Conservation (phyloP, 2,329 filamentous ascomycete species). For the Penicillium sp. region DNA sequence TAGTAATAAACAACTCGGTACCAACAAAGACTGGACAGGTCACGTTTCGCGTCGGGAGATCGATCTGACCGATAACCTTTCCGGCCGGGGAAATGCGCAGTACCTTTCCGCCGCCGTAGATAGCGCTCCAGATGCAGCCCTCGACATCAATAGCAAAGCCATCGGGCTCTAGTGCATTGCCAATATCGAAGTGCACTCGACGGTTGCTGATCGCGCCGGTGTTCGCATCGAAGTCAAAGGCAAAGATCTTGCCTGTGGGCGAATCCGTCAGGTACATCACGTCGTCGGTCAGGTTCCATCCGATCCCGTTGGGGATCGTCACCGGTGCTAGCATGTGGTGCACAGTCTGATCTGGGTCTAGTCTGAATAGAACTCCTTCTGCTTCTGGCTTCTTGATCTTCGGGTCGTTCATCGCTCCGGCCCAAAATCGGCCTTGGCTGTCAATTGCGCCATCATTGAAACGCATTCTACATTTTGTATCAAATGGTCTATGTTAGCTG, state of each 20-base stretch:
- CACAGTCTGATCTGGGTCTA: conserved; percentile 54
- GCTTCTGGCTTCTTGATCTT: conserved; percentile 46
- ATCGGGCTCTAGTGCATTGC: conserved; percentile 60
- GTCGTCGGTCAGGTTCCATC: conserved; percentile 64
- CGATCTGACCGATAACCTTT: conserved; percentile 63
- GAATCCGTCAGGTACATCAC: conserved; percentile 80
- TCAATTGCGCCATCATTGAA: conserved; percentile 78
- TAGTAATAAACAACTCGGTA: conserved; percentile 67
- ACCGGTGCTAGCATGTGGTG: conserved; percentile 55
- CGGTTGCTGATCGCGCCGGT: conserved; percentile 59
- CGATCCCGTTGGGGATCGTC: conserved; percentile 74
- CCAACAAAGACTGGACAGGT: conserved; percentile 76
- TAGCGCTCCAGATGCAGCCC: conserved; percentile 78
- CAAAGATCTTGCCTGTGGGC: conserved; percentile 59
- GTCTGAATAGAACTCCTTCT: conserved; percentile 63
- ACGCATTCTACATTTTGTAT: conserved; percentile 39
- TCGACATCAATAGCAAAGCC: conserved; percentile 76
- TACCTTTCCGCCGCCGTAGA: conserved; percentile 71
- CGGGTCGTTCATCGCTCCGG: conserved; percentile 79
- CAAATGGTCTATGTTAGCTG: neutral
- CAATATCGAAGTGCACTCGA: conserved; percentile 64
- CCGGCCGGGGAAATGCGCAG: conserved; percentile 64
- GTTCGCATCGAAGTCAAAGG: conserved; percentile 62
- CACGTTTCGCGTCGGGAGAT: conserved; percentile 66
- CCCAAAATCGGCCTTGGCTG: conserved; percentile 71